A percentile compares a stretch with the other conserved stretches of the same genome.
Conservation (phyloP, 2,329 filamentous ascomycete genomes). For the Leptographium wingfieldii region DNA sequence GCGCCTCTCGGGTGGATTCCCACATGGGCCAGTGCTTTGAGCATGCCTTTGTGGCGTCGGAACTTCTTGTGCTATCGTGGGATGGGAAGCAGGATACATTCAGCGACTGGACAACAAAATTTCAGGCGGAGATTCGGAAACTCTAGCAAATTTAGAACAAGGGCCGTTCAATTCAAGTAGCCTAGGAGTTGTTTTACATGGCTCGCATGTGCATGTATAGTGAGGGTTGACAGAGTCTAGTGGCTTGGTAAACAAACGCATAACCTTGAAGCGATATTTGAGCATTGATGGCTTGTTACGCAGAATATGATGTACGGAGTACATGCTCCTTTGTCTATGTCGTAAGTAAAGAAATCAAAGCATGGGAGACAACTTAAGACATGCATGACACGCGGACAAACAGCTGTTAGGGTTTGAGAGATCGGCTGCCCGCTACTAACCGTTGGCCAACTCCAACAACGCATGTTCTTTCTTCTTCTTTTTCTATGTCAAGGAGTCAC, state of each 20-base stretch:
- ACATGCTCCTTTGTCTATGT: no score
- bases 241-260: not conserved
- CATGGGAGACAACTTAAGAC: no score
- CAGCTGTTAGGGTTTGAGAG: no score
- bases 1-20: slow-evolving; percentile 43
- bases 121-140: slow-evolving; percentile 22
- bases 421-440: no score
- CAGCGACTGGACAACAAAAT: slow-evolving; percentile 57
- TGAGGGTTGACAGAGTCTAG: not conserved
- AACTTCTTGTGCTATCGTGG: slow-evolving; percentile 49
- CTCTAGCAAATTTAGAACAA: not conserved
- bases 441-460: no score
- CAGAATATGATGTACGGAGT: no score
- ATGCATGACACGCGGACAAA: no score
- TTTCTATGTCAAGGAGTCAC: no score
- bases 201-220: not conserved
- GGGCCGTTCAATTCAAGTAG: not conserved
- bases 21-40: slow-evolving; percentile 47
- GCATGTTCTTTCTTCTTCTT: no score
- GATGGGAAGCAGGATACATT: slow-evolving; percentile 60
- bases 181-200: not conserved
- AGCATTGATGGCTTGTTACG: no score
- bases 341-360: no score
- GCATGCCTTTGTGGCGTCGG: slow-evolving; percentile 43
- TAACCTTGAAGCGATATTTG: no score